These are phyloP conservation scores for Aquanectria penicillioides DNA, from an alignment of 2,329 filamentous ascomycete genomes.

Conservation along the genomic window DNA sequence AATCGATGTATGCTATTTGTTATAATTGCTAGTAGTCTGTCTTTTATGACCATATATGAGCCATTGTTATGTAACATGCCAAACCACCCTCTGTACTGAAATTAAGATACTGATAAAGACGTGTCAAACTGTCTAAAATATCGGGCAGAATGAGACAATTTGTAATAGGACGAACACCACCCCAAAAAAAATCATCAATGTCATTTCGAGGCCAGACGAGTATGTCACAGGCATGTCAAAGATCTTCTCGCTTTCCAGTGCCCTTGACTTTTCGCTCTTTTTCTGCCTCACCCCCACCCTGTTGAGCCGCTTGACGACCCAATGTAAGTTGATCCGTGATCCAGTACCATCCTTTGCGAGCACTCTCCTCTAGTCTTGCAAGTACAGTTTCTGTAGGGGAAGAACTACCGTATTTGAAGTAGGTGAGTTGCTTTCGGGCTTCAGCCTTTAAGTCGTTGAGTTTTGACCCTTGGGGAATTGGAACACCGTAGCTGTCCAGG, in stretches of 20 bases:
- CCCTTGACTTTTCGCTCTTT: slow-evolving; percentile 42
- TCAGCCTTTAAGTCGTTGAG: slow-evolving; percentile 75
- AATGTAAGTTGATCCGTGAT: slow-evolving; percentile 58
- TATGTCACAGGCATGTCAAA: slow-evolving; percentile 57
- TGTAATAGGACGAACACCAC: no score
- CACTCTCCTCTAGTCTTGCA: slow-evolving; percentile 67
- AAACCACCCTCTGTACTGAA: no score
- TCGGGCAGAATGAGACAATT: no score
- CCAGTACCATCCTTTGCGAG: slow-evolving; percentile 62
- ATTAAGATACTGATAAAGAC: no score
- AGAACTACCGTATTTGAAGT: slow-evolving; percentile 79
- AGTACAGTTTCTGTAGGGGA: slow-evolving; percentile 72
- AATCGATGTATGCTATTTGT: background rate
- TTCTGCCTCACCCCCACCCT: slow-evolving; percentile 54
- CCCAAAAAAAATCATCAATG: background rate
- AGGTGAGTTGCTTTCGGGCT: slow-evolving; percentile 78
- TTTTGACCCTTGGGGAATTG: slow-evolving; percentile 73
- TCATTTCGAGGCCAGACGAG: background rate
- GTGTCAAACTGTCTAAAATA: no score
- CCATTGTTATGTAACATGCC: no score
- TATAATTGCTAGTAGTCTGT: no score
- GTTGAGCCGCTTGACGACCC: slow-evolving; percentile 59
- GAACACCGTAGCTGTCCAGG: slow-evolving; percentile 80
- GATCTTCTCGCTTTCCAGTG: slow-evolving; percentile 57
- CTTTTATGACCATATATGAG: background rate